These are phyloP conservation scores for Yamadazyma diospyri DNA, from an alignment of 1,139 yeast genomes.

Conservation along the genomic window DNA sequence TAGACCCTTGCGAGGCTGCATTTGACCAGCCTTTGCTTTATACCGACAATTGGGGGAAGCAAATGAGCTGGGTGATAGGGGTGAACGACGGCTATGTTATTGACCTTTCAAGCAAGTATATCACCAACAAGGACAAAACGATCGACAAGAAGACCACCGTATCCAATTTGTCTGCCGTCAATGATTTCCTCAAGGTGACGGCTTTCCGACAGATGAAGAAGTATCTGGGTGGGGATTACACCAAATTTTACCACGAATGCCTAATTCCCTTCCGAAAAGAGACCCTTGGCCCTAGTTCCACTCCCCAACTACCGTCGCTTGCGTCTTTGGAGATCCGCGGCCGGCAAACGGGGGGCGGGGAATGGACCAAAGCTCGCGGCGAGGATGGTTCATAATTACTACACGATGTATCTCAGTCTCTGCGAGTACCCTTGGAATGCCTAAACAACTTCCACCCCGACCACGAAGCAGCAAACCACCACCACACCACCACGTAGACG, in stretches of 20 bases:
- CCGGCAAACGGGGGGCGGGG: constrained; percentile 71
- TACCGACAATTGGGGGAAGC: constrained; percentile 86
- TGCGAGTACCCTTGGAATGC: constrained; percentile 57
- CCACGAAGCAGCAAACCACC: constrained; percentile 78
- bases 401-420: background rate
- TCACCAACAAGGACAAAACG: constrained; percentile 46
- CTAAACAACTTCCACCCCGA: constrained; percentile 72
- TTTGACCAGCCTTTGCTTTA: constrained; percentile 79
- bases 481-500: constrained; percentile 62
- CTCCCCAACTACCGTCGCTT: constrained; percentile 3
- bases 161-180: constrained; percentile 35
- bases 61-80: constrained; percentile 84
- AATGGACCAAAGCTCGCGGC: constrained; percentile 75
- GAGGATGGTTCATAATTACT: constrained; percentile 53
- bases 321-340: constrained; percentile 27
- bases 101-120: constrained; percentile 72
- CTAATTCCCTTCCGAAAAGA: constrained; percentile 24
- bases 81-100: constrained; percentile 55
- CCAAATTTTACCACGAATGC: constrained; percentile 24
- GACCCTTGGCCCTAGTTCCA: constrained; percentile 5
- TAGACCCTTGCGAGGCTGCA: constrained; percentile 85
- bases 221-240: constrained; percentile 18
- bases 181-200: constrained; percentile 28
- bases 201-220: constrained; percentile 31
- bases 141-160: constrained; percentile 48